Conservation (phyloP, 108 stramenopile species). For the Cyclotella atomus region DNA sequence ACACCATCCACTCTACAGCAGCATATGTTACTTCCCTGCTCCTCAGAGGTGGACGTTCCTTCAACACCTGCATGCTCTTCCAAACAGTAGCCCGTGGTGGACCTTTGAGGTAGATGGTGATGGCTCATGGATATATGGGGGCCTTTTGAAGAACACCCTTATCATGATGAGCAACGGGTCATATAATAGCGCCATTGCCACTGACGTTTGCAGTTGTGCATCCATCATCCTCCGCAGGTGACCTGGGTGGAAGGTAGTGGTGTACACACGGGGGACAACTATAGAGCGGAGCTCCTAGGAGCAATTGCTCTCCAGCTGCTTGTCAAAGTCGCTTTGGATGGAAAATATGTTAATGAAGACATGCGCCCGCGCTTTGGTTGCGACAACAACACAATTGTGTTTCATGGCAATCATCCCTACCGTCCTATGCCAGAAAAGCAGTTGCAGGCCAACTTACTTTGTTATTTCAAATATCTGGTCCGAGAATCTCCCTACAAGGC, state of each 20-base stretch:
- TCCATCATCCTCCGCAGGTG: not conserved
- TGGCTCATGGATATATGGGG: slow-evolving; percentile 1
- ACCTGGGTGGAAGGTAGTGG: not conserved
- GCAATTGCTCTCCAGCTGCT: not conserved
- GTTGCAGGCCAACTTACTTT: not conserved
- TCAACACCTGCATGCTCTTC: not conserved
- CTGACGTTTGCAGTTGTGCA: not conserved
- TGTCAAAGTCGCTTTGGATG: not conserved
- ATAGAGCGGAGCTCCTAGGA: not conserved
- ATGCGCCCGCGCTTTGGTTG: not conserved
- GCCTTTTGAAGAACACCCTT: not conserved
- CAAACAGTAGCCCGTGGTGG: not conserved
- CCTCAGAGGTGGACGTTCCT: not conserved
- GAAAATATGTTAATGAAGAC: not conserved
- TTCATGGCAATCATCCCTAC: not conserved
- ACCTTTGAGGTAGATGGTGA: not conserved
- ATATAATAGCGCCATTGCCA: not conserved
- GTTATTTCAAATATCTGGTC: not conserved
- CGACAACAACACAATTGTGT: not conserved
- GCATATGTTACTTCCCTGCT: not conserved
- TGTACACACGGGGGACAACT: not conserved
- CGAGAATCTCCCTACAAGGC: not conserved
- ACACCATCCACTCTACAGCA: not conserved
- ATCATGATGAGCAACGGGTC: slow-evolving; percentile 1
- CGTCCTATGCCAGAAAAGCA: not conserved